Evolutionary conservation across 805 yeast genomes (phyloP).

Genomic region (Wickerhamiella alocasiicola): DNA sequence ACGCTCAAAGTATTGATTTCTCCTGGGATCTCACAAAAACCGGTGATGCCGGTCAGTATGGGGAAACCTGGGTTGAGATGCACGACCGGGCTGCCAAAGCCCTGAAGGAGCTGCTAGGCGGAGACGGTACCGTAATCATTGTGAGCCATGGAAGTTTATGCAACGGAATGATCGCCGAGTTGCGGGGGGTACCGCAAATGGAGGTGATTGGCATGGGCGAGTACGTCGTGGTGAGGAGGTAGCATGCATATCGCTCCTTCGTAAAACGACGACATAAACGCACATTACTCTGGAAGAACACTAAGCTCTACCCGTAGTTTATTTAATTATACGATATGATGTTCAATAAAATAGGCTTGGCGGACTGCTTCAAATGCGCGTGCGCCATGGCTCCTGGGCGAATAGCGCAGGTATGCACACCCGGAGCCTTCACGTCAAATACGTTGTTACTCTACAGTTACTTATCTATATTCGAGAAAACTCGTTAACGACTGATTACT

Average conservation of each 20-base stretch:
- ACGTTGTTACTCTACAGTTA: no score
- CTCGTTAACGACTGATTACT: no score
- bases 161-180: conserved; percentile 28
- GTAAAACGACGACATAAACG: no score
- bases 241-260: background rate
- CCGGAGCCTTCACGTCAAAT: no score
- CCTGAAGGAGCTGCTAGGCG: conserved; percentile 17
- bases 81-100: conserved; percentile 25
- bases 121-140: conserved; percentile 19
- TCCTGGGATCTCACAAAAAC: conserved; percentile 12
- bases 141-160: conserved; percentile 32
- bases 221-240: conserved; percentile 6
- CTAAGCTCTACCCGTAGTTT: no score
- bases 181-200: conserved; percentile 25
- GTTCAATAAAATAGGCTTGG: no score
- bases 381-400: no score
- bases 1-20: conserved; percentile 14
- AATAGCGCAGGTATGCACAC: no score
- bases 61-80: conserved; percentile 30
- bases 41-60: conserved; percentile 25
- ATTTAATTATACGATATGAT: no score
- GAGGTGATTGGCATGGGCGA: conserved; percentile 23
- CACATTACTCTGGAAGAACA: no score
- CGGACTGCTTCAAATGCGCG: no score
- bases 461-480: no score